Evolutionary conservation across 1,284 basidiomycete species (phyloP).

Genomic region (Ganoderma sp.): DNA sequence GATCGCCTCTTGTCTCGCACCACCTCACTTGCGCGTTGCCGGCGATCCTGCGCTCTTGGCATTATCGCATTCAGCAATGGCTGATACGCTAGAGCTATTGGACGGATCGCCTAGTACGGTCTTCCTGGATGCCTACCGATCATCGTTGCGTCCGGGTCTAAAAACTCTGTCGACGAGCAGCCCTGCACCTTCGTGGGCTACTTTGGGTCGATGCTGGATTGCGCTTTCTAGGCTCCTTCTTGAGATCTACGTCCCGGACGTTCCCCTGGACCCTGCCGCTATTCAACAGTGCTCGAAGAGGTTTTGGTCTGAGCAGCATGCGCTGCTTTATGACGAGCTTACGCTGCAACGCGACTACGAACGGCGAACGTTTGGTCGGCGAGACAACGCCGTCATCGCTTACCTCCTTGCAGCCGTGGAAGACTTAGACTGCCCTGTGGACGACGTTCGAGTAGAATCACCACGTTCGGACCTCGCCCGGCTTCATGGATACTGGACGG

Average conservation of each 20-base stretch:
- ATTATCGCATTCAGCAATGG: not conserved
- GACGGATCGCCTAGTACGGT: constrained; percentile 20
- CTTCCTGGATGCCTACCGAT: constrained; percentile 22
- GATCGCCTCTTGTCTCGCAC: constrained; percentile 50
- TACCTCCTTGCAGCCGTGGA: constrained; percentile 53
- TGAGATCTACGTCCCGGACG: constrained; percentile 83
- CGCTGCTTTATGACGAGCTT: constrained; percentile 59
- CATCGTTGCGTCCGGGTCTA: constrained; percentile 24
- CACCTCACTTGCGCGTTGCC: constrained; percentile 20
- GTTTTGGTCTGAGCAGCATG: constrained; percentile 56
- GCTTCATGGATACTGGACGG: constrained; percentile 82
- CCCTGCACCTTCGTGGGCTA: constrained; percentile 9
- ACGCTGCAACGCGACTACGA: constrained; percentile 66
- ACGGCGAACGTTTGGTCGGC: constrained; percentile 64
- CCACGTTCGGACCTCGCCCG: constrained; percentile 56
- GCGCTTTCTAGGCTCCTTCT: constrained; percentile 65
- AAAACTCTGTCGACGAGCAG: constrained; percentile 6
- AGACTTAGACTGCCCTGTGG: constrained; percentile 34
- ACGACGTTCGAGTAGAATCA: constrained; percentile 32
- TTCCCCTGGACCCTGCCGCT: constrained; percentile 88
- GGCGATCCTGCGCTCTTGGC: not conserved
- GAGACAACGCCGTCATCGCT: constrained; percentile 53
- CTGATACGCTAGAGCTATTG: constrained; percentile 15
- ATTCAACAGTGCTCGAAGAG: constrained; percentile 61
- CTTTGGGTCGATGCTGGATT: constrained; percentile 70